phyloP scores from a whole-genome alignment of 2,329 filamentous ascomycete species.

The Fusarium incarnatum region DNA sequence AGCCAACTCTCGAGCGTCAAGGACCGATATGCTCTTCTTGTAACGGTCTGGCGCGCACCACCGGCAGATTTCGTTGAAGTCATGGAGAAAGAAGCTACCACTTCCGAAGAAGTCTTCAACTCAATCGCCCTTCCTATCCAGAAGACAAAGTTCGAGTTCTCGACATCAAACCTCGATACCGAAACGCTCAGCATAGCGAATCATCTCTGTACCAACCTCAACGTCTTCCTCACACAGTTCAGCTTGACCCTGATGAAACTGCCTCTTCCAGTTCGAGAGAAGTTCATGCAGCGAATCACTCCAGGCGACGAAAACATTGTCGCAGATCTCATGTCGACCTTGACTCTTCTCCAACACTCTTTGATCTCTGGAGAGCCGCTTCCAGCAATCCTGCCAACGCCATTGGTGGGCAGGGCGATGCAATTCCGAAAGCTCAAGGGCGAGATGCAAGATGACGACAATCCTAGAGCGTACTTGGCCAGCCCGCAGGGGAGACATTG shows the following conservation, averaged over 20 bases:
- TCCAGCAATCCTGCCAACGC: conserved; percentile 13
- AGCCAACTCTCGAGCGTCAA: conserved; percentile 16
- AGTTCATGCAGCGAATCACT: conserved; percentile 8
- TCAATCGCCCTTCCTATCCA: conserved; percentile 15
- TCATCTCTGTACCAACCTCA: conserved; percentile 18
- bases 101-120: conserved; percentile 6
- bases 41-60: conserved; percentile 16
- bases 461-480: conserved; percentile 4
- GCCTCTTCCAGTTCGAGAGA: conserved; percentile 8
- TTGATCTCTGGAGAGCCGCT: conserved; percentile 17
- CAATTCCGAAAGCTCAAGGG: conserved; percentile 21
- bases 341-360: conserved; percentile 22
- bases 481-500: conserved; percentile 14
- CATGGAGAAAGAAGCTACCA: conserved; percentile 16
- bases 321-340: conserved; percentile 17
- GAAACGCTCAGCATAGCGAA: conserved; percentile 15
- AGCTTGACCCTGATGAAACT: conserved; percentile 17
- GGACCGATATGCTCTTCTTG: conserved; percentile 16
- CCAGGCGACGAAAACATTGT: conserved; percentile 16
- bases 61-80: conserved; percentile 6
- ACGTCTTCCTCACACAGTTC: conserved; percentile 20
- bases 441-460: conserved; percentile 15
- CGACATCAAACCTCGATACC: conserved; percentile 20
- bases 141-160: conserved; percentile 26
- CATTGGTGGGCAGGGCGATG: conserved; percentile 15